Evolutionary conservation across 2,329 filamentous ascomycete species (phyloP).

Genomic region (Ophiostoma pallidulum): DNA sequence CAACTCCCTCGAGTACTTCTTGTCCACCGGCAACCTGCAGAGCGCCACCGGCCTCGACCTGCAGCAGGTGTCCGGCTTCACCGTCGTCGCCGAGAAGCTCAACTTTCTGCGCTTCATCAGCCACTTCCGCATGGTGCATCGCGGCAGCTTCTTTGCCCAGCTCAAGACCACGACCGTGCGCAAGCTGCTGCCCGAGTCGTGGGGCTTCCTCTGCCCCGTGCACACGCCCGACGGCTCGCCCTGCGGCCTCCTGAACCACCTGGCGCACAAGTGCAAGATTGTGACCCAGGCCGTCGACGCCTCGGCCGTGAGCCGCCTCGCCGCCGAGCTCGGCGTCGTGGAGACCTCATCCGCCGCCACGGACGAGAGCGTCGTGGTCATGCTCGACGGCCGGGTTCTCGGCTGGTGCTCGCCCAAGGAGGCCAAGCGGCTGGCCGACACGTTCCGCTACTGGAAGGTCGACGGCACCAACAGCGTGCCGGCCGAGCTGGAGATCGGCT

Average conservation of each 20-base stretch:
- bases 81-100: slow-evolving; percentile 95
- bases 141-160: slow-evolving; percentile 97
- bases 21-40: slow-evolving; percentile 89
- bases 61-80: slow-evolving; percentile 91
- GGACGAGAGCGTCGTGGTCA: slow-evolving; percentile 76
- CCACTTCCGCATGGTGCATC: slow-evolving; percentile 97
- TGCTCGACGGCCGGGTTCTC: slow-evolving; percentile 81
- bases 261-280: slow-evolving; percentile 90
- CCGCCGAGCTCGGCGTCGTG: slow-evolving; percentile 71
- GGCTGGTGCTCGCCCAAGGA: slow-evolving; percentile 85
- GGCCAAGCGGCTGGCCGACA: slow-evolving; percentile 72
- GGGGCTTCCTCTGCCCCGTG: slow-evolving; percentile 95
- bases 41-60: slow-evolving; percentile 88
- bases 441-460: slow-evolving; percentile 90
- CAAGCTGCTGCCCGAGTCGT: slow-evolving; percentile 91
- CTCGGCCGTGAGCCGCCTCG: slow-evolving; percentile 62
- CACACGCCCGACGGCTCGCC: slow-evolving; percentile 95
- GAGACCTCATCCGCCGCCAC: slow-evolving; percentile 67
- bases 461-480: slow-evolving; percentile 74
- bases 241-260: slow-evolving; percentile 88
- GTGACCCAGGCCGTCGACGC: slow-evolving; percentile 67
- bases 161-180: slow-evolving; percentile 94
- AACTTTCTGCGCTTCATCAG: slow-evolving; percentile 98
- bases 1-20: slow-evolving; percentile 81
- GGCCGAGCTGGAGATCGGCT: slow-evolving; percentile 79